Evolutionary conservation across 1,284 basidiomycete species (phyloP), one percentile per base, ranked within the genome.

Genomic region (Peniophora sp.): DNA sequence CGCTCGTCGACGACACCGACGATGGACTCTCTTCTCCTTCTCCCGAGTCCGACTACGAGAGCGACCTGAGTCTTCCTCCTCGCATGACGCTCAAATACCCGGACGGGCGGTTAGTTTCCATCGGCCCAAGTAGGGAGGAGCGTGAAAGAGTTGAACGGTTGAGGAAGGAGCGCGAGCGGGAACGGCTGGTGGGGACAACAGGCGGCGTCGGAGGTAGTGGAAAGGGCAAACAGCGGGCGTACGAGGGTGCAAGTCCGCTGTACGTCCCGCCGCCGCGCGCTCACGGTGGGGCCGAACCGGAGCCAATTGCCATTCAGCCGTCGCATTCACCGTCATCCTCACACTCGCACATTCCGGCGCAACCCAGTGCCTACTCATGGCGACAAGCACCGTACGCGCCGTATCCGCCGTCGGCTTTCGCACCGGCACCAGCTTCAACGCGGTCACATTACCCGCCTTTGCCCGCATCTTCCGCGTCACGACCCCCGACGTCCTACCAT

Each of bases 11-110:
- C 48, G 75, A 75, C 53, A 60, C 76, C 14, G 75, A 76, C 46
- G 69, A 73, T 22, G 69, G 68, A 14, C 69, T 71, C 57, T 68
- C 57, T 54, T 68, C 73, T 12, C 72, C 71, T 18, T 41, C 37
- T n/a, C 71, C 70, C 34, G 71, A 76, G 22, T 85, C 83, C 18
- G 84, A 85, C 54, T 74, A 71, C 0, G 80, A 73, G 57, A 86
- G 82, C 63, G 70, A 73, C n/a, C 73, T 75, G 58, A 87, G 84
- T 0, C 55, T 80, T 6, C 85, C 85, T 2, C 85, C 85, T 3
- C 80, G 76, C 57, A 85, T 88, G 81, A 66, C 85, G 53, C 66
- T 88, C 55, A 75, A 76, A 52, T 87, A 80, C 60, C 70, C 68
- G n/a, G 78, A 84, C 59, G 83, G 84, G 3, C 73, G 73, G 5